Evolutionary conservation across 306 rosid species (phyloP), one percentile per base, ranked within the genome.

Genomic region (Quercus parvula): DNA sequence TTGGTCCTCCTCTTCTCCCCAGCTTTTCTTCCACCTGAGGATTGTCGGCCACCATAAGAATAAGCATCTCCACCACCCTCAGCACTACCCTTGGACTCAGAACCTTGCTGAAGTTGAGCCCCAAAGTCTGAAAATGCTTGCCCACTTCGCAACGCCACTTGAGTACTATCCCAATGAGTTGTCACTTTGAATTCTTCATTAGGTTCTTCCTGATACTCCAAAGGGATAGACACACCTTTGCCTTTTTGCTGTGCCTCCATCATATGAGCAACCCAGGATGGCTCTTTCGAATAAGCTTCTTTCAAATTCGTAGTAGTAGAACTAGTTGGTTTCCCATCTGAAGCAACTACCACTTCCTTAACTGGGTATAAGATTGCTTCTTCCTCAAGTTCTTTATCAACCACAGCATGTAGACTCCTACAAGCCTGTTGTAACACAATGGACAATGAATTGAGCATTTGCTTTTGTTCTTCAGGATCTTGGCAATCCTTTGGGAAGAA

Each of bases 1-100:
- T 87, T 89, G 44, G 85, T 86, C 25, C 89, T 73, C 68, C 91
- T 85, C 86, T 85, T 91, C 84, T 85, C 92, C 0, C 90, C 87
- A 1, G 90, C 25, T 75, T 83, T 89, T 85, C 93, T 84, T 2
- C 87, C 90, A 10, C 87, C 87, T 0, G 87, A 84, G 2, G 86
- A 78, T 44, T 83, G 83, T 3, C 75, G 72, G 2, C 84, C 84
- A 8, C 76, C 57, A 17, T 80, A 88, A 17, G 79, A 25, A 15
- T 80, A 79, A 25, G 86, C 85, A 49, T 88, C 88, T 70, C 78
- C 92, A 2, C 83, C 87, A 18, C 82, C 86, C 17, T 87, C 90
- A 33, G 62, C 82, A 33, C 80, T 81, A 41, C 73, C 78, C 46
- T 81, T 58, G 70, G 81, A 54, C 33, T 69, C 81, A n/a, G 86